These are phyloP conservation scores for Lipomyces orientalis DNA, from an alignment of 805 yeast genomes.

Conservation along the genomic window DNA sequence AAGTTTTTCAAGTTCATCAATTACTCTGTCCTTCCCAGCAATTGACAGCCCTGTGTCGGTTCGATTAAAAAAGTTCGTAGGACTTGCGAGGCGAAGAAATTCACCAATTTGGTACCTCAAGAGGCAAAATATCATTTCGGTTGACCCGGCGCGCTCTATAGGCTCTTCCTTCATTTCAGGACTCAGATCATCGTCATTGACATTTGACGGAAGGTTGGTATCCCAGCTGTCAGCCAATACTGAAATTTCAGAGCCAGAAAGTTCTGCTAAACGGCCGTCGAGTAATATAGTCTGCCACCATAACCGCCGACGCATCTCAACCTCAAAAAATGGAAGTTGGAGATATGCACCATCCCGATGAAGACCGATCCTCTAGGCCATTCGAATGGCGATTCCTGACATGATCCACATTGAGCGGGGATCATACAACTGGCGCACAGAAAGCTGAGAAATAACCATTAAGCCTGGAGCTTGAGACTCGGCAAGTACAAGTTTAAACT, in stretches of 20 bases:
- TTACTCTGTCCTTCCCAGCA: background rate
- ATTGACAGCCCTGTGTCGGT: background rate
- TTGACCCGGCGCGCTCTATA: background rate
- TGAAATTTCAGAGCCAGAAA: background rate
- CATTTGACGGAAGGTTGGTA: background rate
- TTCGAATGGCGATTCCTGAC: background rate
- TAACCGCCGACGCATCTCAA: slow-evolving; percentile 3
- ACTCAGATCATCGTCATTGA: background rate
- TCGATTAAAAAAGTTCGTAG: background rate
- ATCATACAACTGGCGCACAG: background rate
- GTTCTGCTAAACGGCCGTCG: background rate
- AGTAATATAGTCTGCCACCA: background rate
- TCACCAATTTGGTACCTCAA: background rate
- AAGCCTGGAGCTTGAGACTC: too few species aligned
- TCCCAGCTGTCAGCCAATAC: background rate
- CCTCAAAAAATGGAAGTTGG: background rate
- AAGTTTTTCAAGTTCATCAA: background rate
- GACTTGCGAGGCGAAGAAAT: background rate
- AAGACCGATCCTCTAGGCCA: background rate
- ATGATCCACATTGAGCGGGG: background rate
- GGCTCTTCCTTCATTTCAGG: background rate
- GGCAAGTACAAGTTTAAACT: background rate
- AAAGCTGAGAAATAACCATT: too few species aligned
- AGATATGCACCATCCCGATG: background rate
- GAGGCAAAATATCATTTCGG: background rate